Percentiles rank a stretch among this genome's conserved stretches.
These are phyloP conservation scores for Zalerion maritima DNA, from an alignment of 495 filamentous ascomycete genomes.

Conservation along the genomic window DNA sequence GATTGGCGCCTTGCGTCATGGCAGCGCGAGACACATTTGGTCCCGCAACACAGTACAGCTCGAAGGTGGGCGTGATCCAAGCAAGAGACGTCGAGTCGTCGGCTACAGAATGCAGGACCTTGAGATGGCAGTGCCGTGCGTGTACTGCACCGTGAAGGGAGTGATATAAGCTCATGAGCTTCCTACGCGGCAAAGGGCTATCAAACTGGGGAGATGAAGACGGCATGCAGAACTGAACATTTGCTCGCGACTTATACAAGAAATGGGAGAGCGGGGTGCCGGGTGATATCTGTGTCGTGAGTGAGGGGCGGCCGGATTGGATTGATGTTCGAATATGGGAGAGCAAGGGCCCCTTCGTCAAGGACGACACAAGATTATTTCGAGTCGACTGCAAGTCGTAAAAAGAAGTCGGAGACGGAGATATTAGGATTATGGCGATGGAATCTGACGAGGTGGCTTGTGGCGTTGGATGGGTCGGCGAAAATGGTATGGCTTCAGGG, in stretches of 20 bases:
- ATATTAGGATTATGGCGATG: conserved; percentile 84
- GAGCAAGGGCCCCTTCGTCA: conserved; percentile 63
- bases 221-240: conserved; percentile 93
- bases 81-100: conserved; percentile 64
- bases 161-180: conserved; percentile 73
- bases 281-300: conserved; percentile 59
- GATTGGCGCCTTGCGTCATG: conserved; percentile 72
- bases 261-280: conserved; percentile 75
- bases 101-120: conserved; percentile 65
- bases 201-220: conserved; percentile 59
- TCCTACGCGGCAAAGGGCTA: conserved; percentile 48
- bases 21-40: conserved; percentile 59
- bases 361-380: conserved; percentile 56
- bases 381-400: conserved; percentile 79
- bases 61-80: conserved; percentile 82
- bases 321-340: conserved; percentile 60
- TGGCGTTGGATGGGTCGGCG: conserved; percentile 3
- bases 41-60: conserved; percentile 87
- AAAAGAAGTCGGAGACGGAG: conserved; percentile 82
- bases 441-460: conserved; percentile 47
- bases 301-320: conserved; percentile 48
- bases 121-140: conserved; percentile 63
- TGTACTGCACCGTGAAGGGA: conserved; percentile 73
- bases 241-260: conserved; percentile 80
- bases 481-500: too few species aligned